These are phyloP conservation scores for Sugiyamaella smithiae DNA, from an alignment of 805 yeast genomes.

Conservation along the genomic window DNA sequence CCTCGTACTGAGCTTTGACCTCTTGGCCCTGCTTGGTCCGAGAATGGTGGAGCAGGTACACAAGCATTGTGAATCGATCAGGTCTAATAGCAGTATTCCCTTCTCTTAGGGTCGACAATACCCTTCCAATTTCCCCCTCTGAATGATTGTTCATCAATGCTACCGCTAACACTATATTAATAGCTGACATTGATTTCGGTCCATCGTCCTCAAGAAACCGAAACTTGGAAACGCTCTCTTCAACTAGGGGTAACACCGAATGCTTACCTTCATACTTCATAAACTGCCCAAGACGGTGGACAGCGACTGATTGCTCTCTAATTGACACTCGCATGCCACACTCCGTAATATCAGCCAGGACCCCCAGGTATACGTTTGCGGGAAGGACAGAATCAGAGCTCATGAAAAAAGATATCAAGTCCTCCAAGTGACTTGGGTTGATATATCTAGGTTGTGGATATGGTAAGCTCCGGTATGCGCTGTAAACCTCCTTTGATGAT, in stretches of 20 bases:
- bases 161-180: background rate
- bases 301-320: conserved; percentile 30
- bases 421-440: conserved; percentile 33
- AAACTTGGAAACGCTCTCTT: background rate
- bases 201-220: background rate
- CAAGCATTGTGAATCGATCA: conserved; percentile 34
- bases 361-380: conserved; percentile 16
- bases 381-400: conserved; percentile 7
- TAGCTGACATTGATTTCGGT: background rate
- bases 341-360: conserved; percentile 28
- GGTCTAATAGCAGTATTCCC: conserved; percentile 17
- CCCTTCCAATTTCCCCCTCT: background rate
- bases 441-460: conserved; percentile 35
- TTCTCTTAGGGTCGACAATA: conserved; percentile 12
- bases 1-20: conserved; percentile 18
- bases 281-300: conserved; percentile 15
- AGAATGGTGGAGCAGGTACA: conserved; percentile 24
- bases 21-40: conserved; percentile 16
- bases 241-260: background rate
- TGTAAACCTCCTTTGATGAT: conserved; percentile 21
- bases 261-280: conserved; percentile 1
- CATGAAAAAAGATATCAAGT: conserved; percentile 27
- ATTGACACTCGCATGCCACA: conserved; percentile 33
- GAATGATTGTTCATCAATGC: conserved; percentile 1
- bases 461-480: conserved; percentile 33